phyloP scores from a whole-genome alignment of 2,329 filamentous ascomycete genomes.

The Fusarium agapanthi region DNA sequence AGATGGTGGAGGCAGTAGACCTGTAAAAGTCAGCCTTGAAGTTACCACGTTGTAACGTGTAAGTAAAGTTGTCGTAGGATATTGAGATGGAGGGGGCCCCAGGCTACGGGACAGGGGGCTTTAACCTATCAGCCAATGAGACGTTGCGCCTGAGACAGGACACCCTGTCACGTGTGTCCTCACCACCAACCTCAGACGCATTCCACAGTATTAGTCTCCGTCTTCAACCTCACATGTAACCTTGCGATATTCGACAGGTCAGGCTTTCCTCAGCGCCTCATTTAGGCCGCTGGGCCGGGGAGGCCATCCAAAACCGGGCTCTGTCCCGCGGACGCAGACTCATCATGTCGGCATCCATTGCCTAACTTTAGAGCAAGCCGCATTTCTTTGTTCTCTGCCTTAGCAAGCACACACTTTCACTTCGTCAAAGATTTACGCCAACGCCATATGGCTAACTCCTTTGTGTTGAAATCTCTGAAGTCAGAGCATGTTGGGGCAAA shows the following conservation, averaged over 20 bases:
- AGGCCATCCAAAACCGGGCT: constrained; percentile 20
- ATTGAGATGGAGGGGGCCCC: constrained; percentile 2
- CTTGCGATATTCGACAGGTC: neutral
- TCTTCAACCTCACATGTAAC: constrained; percentile 15
- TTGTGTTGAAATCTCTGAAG: constrained; percentile 12
- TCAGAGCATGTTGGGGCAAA: constrained; percentile 15
- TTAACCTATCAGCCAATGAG: constrained; percentile 29
- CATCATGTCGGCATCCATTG: constrained; percentile 9
- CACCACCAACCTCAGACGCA: neutral
- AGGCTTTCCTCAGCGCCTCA: constrained; percentile 8
- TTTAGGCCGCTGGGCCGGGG: constrained; percentile 9
- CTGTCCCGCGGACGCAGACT: constrained; percentile 13
- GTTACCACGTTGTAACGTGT: neutral
- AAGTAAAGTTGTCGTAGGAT: constrained; percentile 1
- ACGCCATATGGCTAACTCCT: constrained; percentile 26
- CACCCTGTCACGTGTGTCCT: constrained; percentile 20
- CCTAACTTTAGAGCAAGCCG: constrained; percentile 35
- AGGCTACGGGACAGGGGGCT: neutral
- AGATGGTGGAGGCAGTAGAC: constrained; percentile 26
- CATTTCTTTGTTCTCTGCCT: constrained; percentile 40
- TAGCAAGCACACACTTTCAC: constrained; percentile 35
- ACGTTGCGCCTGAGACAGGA: constrained; percentile 4
- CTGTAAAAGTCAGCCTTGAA: constrained; percentile 39
- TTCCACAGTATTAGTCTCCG: neutral
- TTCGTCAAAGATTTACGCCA: constrained; percentile 20